Conservation (phyloP, 2,329 filamentous ascomycete species). For the Verticillium albo-atrum region DNA sequence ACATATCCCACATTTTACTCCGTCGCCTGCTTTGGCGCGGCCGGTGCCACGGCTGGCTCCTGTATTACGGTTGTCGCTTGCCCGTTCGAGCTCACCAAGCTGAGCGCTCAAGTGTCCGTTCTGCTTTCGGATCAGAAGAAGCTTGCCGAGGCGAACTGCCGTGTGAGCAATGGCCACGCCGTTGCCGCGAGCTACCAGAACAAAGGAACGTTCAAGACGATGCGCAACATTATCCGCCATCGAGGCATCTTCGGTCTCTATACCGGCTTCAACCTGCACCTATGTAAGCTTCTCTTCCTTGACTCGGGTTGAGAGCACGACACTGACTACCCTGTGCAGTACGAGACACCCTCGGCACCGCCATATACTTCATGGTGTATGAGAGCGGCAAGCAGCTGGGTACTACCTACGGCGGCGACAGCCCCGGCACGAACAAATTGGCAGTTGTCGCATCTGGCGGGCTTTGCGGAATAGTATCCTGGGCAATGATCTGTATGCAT, state of each 20-base stretch:
- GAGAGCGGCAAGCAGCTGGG: conserved; percentile 81
- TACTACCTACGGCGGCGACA: conserved; percentile 67
- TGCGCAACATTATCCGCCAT: conserved; percentile 71
- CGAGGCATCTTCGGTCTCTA: conserved; percentile 71
- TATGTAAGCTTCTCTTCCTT: conserved; percentile 50
- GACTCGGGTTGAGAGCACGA: background rate
- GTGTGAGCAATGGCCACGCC: conserved; percentile 46
- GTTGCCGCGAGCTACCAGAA: conserved; percentile 69
- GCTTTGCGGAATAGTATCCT: conserved; percentile 77
- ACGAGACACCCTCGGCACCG: conserved; percentile 77
- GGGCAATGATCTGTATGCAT: conserved; percentile 66
- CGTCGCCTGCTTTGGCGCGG: conserved; percentile 69
- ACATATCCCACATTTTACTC: conserved; percentile 70
- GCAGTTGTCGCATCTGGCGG: conserved; percentile 76
- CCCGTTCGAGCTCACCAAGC: conserved; percentile 85
- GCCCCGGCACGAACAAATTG: conserved; percentile 71
- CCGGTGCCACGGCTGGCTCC: conserved; percentile 75
- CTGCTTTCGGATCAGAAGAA: conserved; percentile 60
- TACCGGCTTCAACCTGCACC: conserved; percentile 73
- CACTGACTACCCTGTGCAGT: conserved; percentile 41
- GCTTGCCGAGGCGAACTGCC: conserved; percentile 20
- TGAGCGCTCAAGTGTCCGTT: conserved; percentile 81
- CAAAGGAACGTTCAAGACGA: conserved; percentile 71
- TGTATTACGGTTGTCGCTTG: conserved; percentile 78
- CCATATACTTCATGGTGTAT: conserved; percentile 86